Percentiles rank a stretch among this genome's conserved stretches.
phyloP scores from a whole-genome alignment of 108 stramenopile genomes.

The Fistulifera pelliculosa region DNA sequence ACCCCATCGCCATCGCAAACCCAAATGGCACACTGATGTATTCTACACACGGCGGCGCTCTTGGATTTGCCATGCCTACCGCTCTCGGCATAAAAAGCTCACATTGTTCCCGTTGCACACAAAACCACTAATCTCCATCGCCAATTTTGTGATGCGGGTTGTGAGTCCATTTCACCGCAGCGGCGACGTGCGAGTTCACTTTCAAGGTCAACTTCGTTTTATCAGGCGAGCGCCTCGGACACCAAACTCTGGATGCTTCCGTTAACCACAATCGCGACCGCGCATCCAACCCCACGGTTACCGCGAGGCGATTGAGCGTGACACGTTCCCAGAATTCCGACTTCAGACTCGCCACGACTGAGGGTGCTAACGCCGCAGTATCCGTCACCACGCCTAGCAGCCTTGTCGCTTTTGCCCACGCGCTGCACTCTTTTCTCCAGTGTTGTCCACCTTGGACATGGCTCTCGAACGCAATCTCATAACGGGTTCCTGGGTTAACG shows the following conservation, averaged over 20 bases:
- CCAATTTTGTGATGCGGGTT: slow-evolving; percentile 10
- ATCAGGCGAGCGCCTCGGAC: neutral
- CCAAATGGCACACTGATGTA: slow-evolving; percentile 7
- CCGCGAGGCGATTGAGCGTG: too few relatives aligned
- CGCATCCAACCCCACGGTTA: too few relatives aligned
- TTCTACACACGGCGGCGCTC: slow-evolving; percentile 8
- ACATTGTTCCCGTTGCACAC: slow-evolving; percentile 5
- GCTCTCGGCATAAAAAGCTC: too few relatives aligned
- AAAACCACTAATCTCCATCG: slow-evolving; percentile 7
- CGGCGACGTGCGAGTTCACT: neutral
- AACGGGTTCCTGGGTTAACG: slow-evolving; percentile 16
- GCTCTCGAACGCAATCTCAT: slow-evolving; percentile 7
- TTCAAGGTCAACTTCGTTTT: neutral
- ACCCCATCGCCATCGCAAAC: slow-evolving; percentile 3
- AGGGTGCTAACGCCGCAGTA: neutral
- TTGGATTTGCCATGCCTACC: slow-evolving; percentile 2
- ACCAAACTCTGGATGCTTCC: too few relatives aligned
- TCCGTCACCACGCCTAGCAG: slow-evolving; percentile 4
- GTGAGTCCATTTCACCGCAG: neutral
- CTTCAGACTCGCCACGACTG: neutral
- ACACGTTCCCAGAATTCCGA: neutral
- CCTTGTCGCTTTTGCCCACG: slow-evolving; percentile 17
- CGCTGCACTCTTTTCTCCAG: slow-evolving; percentile 18
- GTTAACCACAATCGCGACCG: too few relatives aligned
- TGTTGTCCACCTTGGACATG: slow-evolving; percentile 4